Base-by-base conservation (phyloP, 768 basidiomycete genomes). In the Amanita rubescens region DNA sequence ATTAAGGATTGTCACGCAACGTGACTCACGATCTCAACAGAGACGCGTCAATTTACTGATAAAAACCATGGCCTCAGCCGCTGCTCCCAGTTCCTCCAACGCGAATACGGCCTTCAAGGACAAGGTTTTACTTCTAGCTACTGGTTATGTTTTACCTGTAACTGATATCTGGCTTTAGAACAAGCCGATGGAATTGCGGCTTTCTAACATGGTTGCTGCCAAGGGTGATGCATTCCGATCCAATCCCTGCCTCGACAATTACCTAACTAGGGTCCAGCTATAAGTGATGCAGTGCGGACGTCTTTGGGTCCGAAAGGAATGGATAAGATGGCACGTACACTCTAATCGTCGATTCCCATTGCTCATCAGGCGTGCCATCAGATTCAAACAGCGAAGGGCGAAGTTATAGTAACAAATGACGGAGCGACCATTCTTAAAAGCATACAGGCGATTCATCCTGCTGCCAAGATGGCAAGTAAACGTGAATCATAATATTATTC, bases 131-230 rank as follows among this genome's bases (percentile, higher is more conserved):
- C 27, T 59, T 35, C 63, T 58, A 11, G 17, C 34, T 33, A 39
- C 53, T 24, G 49, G 43, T 45, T 46, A 47, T 58, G 60, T 63
- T 71, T 68, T 58, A 57, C 60, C 22, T 59, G 95, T 90, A 90
- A 91, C 58, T 97, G 96, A 72, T 93, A 93, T 15, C 95, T 94
- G 86, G 94, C 98, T 70, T 85, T 97, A 96, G 91, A 90, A 93
- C 58, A 98, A 99, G 72, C 94, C 94, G 15, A 97, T 94, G 87
- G 95, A 99, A 71, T 85, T 98, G 59, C 86, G 95, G 59, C 73
- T 94, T 71, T 95, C 93, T 48, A 99, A 98, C 69, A 85, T 99
- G 90, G 86, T 94, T 57, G 95, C 95, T 39, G 95, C 95, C 22
- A 98, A 98, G 77, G 91, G 91, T 85, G 51, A n/a, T 70, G 25